Percentiles rank a stretch among this genome's conserved stretches.
Conservation (phyloP, 1,139 yeast genomes). For the Arxiozyma heterogenica region DNA sequence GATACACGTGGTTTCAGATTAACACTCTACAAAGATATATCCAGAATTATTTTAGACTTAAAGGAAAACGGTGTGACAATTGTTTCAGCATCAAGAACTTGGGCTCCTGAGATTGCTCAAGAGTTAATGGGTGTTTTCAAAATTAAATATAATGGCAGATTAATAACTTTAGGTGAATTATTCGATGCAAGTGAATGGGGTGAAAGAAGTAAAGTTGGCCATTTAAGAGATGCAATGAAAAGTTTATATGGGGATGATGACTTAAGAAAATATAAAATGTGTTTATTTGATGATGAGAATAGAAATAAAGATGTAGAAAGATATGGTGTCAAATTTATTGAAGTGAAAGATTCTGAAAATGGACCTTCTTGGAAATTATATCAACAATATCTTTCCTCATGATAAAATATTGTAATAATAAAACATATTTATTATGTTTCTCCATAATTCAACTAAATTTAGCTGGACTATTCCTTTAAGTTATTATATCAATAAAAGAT, state of each 20-base stretch:
- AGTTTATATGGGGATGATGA: slow-evolving; percentile 36
- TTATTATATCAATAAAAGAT: too few species aligned
- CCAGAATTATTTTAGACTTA: slow-evolving; percentile 41
- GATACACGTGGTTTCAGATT: slow-evolving; percentile 42
- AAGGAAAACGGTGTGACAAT: slow-evolving; percentile 37
- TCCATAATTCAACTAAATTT: not conserved
- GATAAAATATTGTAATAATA: too few species aligned
- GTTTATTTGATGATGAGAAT: slow-evolving; percentile 50
- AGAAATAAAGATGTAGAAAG: slow-evolving; percentile 48
- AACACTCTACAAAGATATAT: slow-evolving; percentile 44
- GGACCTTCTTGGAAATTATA: slow-evolving; percentile 30
- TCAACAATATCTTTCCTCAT: slow-evolving; percentile 17
- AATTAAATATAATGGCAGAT: slow-evolving; percentile 32
- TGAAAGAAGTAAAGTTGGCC: slow-evolving; percentile 45
- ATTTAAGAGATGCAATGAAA: slow-evolving; percentile 36
- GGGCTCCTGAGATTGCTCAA: slow-evolving; percentile 48
- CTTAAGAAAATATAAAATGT: slow-evolving; percentile 34
- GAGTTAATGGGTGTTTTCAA: slow-evolving; percentile 39
- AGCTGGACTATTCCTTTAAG: not conserved
- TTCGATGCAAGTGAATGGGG: slow-evolving; percentile 55
- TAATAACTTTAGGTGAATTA: slow-evolving; percentile 19
- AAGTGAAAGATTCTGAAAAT: slow-evolving; percentile 25
- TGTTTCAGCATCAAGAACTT: slow-evolving; percentile 53
- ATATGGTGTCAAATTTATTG: slow-evolving; percentile 44
- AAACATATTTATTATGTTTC: not conserved